phyloP scores from a whole-genome alignment of 176 grass and related monocot genomes.

The Rhynchospora tenuis region DNA sequence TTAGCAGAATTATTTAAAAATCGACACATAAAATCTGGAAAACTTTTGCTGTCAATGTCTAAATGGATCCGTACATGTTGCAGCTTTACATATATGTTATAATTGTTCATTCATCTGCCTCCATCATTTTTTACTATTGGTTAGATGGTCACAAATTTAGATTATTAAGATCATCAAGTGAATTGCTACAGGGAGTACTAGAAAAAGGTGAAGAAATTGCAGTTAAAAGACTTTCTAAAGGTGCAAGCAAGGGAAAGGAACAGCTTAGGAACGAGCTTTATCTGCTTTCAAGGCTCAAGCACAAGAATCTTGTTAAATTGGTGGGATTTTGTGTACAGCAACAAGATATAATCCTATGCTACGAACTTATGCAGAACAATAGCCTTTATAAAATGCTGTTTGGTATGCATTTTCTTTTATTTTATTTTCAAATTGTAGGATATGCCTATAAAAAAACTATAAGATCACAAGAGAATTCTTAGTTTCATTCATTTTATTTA shows the following conservation, averaged over 20 bases:
- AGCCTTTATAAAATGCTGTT: constrained; percentile 14
- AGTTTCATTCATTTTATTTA: too few species aligned
- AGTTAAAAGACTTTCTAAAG: constrained; percentile 10
- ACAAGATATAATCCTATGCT: constrained; percentile 9
- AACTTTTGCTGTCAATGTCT: too few species aligned
- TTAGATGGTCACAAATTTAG: neutral
- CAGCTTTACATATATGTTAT: too few species aligned
- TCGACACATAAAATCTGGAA: too few species aligned
- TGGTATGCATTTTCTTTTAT: neutral
- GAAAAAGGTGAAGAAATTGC: constrained; percentile 13
- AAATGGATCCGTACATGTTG: too few species aligned
- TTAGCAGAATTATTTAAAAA: too few species aligned
- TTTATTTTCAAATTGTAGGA: neutral
- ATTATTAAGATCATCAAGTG: neutral
- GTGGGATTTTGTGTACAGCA: neutral
- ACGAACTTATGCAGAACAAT: neutral
- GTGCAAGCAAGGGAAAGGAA: neutral
- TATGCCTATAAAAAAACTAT: too few species aligned
- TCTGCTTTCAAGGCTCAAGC: constrained; percentile 9
- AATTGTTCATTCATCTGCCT: neutral
- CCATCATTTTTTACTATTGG: neutral
- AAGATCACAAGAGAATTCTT: too few species aligned
- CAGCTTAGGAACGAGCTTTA: constrained; percentile 13
- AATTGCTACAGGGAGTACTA: neutral
- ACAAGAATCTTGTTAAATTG: constrained; percentile 17